Evolutionary conservation across 257 asterid genomes (phyloP), one percentile per base, ranked within the genome.

Genomic region (Capsicum chinense): DNA sequence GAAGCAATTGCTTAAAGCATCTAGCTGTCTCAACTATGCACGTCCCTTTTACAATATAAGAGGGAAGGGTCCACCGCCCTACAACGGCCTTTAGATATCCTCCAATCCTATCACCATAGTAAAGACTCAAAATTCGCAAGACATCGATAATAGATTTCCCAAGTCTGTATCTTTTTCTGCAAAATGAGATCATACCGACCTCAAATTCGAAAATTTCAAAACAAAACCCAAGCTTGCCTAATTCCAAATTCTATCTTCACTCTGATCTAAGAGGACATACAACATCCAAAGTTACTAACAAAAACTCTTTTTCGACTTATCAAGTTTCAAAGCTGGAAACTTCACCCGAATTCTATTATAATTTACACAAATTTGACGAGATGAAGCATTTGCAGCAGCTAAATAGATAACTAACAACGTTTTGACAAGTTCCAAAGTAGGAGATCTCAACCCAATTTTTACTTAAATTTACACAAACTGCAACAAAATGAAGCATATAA

Each of bases 151-250:
- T 6, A 50, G 0, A 48, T 74, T 48, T 71, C 58, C 17, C 26
- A 47, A 47, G 58, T 11, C 3, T 11, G 47, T 0, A 74, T 48
- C 80, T 74, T 50, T 74, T 6, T 74, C 2, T 74, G 21, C 50
- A 50, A 1, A 48, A 48, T 48, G 19, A 48, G 60, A 74, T 74
- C 47, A 12, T 0, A 74, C 4, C 9, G 1, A 19, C 60, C 80
- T 73, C 11, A 73, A 48, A n/a, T 73, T 5, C 1, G 13, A 74
- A 50, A 50, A 0, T 19, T 0, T 74, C 17, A 47, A 63, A 47
- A 81, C 84, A 81, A 81, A 48, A 80, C 44, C 26, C 76, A 80
- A 42, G 42, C 26, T 47, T 48, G 59, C 11, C 15, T 44, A 15
- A 39, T 39, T 26, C 54, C 79, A 39, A 42, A 1, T 39, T 69